These are phyloP conservation scores for Talaromyces sp. DNA, from an alignment of 2,329 filamentous ascomycete species.

Conservation along the genomic window DNA sequence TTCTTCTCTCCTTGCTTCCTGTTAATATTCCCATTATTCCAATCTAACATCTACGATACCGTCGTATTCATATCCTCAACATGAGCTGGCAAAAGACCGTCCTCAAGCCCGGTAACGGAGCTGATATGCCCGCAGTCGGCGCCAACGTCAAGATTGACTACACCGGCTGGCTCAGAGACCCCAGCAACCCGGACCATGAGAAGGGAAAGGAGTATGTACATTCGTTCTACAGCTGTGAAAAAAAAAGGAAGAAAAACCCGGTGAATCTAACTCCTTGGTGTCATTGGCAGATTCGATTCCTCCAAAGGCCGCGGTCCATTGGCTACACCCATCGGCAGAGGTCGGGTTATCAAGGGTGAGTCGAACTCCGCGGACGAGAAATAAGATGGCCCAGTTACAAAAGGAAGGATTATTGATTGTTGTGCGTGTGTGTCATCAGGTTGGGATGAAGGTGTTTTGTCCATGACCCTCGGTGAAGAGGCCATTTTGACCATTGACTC, in stretches of 20 bases:
- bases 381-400: neutral
- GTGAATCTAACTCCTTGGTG: conserved; percentile 5
- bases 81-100: conserved; percentile 65
- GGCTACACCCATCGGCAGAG: conserved; percentile 70
- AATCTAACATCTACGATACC: neutral
- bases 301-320: conserved; percentile 71
- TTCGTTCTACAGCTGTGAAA: conserved; percentile 8
- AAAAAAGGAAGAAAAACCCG: neutral
- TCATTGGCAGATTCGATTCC: conserved; percentile 69
- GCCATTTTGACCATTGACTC: conserved; percentile 74
- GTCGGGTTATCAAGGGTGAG: conserved; percentile 79
- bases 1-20: neutral
- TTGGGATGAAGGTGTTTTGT: conserved; percentile 77
- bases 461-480: conserved; percentile 90
- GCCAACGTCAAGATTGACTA: conserved; percentile 84
- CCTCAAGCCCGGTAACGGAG: conserved; percentile 56
- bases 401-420: neutral
- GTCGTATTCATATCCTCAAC: conserved; percentile 10
- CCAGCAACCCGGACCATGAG: conserved; percentile 52
- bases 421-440: conserved; percentile 45
- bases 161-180: conserved; percentile 78
- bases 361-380: neutral
- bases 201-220: conserved; percentile 63
- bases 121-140: conserved; percentile 56
- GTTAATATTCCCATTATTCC: neutral